A percentile compares a stretch with the other conserved stretches of the same genome.
These are phyloP conservation scores for Lodderomyces margitis DNA, from an alignment of 1,139 yeast genomes.

Conservation along the genomic window DNA sequence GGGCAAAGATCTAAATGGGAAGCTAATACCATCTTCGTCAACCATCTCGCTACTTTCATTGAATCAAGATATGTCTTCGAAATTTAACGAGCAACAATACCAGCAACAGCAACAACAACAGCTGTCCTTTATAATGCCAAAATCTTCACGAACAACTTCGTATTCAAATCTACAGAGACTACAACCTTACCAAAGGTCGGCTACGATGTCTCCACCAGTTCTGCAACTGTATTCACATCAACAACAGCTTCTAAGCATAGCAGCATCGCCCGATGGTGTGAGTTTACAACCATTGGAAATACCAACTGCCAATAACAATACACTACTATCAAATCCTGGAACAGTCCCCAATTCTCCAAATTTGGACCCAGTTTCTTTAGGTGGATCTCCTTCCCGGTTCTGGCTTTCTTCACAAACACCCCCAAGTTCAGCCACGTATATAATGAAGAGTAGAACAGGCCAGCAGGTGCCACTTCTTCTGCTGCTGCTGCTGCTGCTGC, in stretches of 20 bases:
- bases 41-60: conserved; percentile 52
- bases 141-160: conserved; percentile 8
- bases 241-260: conserved; percentile 14
- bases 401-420: conserved; percentile 55
- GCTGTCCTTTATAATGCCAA: conserved; percentile 7
- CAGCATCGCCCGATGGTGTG: conserved; percentile 3
- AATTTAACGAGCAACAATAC: conserved; percentile 5
- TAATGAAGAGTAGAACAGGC: neutral
- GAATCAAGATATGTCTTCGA: conserved; percentile 20
- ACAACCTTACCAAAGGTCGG: conserved; percentile 36
- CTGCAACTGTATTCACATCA: neutral
- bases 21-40: conserved; percentile 53
- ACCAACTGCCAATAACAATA: neutral
- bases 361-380: conserved; percentile 50
- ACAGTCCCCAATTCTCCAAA: conserved; percentile 51
- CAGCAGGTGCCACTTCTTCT: neutral
- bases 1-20: conserved; percentile 49
- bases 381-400: conserved; percentile 56
- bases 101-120: conserved; percentile 12
- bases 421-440: conserved; percentile 23
- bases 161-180: conserved; percentile 20
- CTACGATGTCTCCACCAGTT: conserved; percentile 23
- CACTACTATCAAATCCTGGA: conserved; percentile 6
- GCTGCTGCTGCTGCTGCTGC: neutral
- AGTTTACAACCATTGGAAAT: conserved; percentile 3